These are phyloP conservation scores for Bodo saltans DNA, from an alignment of 78 protist genomes.

Conservation along the genomic window DNA sequence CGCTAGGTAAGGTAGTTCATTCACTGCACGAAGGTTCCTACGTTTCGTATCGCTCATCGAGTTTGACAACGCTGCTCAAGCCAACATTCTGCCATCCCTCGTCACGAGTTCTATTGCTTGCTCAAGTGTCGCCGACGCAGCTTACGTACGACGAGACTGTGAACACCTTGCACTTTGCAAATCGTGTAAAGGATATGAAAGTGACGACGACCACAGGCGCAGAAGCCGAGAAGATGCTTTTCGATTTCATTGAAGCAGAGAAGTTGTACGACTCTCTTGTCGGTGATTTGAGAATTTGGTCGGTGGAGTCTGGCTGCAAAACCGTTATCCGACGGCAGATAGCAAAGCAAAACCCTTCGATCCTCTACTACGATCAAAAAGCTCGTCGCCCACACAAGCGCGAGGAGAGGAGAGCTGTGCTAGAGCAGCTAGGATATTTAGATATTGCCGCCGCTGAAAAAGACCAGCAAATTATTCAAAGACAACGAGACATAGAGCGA, in stretches of 20 bases:
- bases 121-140: conserved; percentile 26
- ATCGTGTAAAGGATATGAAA: conserved; percentile 32
- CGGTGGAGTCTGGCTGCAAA: too few species aligned
- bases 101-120: conserved; percentile 6
- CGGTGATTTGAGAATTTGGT: background rate
- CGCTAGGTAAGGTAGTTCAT: conserved; percentile 26
- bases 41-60: conserved; percentile 6
- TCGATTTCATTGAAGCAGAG: background rate
- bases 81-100: background rate
- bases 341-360: too few species aligned
- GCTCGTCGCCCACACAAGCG: too few species aligned
- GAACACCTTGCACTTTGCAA: conserved; percentile 20
- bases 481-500: too few species aligned
- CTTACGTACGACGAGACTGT: conserved; percentile 29
- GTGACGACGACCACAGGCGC: background rate
- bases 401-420: too few species aligned
- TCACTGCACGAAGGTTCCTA: conserved; percentile 19
- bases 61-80: background rate
- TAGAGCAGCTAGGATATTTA: too few species aligned
- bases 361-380: too few species aligned
- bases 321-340: too few species aligned
- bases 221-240: background rate
- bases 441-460: too few species aligned
- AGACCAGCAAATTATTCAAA: too few species aligned
- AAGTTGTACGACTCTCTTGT: background rate